These are phyloP conservation scores for Gloeophyllum trabeum DNA, from an alignment of 768 basidiomycete species.

Conservation along the genomic window DNA sequence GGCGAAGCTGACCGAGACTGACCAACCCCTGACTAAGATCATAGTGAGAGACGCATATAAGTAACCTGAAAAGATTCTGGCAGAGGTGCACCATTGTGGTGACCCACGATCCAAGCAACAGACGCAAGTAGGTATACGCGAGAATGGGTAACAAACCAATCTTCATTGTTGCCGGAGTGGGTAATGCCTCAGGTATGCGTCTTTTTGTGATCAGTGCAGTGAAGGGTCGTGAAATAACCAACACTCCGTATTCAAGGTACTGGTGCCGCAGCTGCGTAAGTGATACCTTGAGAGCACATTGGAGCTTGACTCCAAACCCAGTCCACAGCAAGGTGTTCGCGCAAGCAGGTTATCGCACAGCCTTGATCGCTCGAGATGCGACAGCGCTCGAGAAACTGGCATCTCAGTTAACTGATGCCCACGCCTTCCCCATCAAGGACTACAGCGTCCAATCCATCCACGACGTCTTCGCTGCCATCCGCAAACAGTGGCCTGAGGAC, in stretches of 20 bases:
- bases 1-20: too few relatives aligned
- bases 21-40: too few relatives aligned
- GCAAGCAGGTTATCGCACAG: slow-evolving; percentile 27
- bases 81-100: too few relatives aligned
- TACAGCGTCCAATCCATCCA: slow-evolving; percentile 21
- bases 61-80: too few relatives aligned
- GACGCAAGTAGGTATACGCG: too few relatives aligned
- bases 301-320: neutral
- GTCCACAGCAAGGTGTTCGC: slow-evolving; percentile 23
- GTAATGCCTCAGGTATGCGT: slow-evolving; percentile 25
- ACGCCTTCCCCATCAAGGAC: slow-evolving; percentile 21
- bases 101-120: too few relatives aligned
- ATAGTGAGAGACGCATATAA: too few relatives aligned
- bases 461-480: slow-evolving; percentile 21
- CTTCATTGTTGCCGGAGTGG: slow-evolving; percentile 29
- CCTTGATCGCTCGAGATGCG: slow-evolving; percentile 24
- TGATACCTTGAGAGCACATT: neutral
- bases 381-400: slow-evolving; percentile 21
- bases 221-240: too few relatives aligned
- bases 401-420: slow-evolving; percentile 24
- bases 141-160: slow-evolving; percentile 23
- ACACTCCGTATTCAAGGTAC: too few relatives aligned
- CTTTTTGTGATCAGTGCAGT: too few relatives aligned
- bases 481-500: slow-evolving; percentile 16
- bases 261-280: slow-evolving; percentile 28